These are phyloP conservation scores for Dysphania ambrosioides DNA, from an alignment of 148 eudicot genomes.

Conservation along the genomic window DNA sequence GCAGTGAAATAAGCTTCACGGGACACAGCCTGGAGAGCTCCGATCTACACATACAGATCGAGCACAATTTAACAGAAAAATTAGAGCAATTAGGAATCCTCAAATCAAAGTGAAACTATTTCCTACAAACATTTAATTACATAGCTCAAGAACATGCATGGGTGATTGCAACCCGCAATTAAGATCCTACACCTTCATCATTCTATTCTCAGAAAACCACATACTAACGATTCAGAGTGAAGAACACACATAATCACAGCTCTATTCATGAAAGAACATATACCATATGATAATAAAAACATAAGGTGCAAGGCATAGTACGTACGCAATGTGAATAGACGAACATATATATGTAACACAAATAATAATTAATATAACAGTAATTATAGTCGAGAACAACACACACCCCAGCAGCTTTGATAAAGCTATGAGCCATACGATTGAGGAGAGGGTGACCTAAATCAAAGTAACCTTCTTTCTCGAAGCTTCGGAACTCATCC, in stretches of 20 bases:
- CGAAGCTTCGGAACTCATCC: conserved; percentile 55
- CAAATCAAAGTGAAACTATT: too few relatives aligned
- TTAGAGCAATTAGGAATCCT: too few relatives aligned
- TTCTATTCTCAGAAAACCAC: neutral
- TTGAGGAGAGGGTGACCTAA: conserved; percentile 91
- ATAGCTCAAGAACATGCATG: neutral
- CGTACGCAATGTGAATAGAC: neutral
- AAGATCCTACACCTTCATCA: neutral
- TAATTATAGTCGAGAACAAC: neutral
- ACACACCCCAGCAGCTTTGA: conserved; percentile 80
- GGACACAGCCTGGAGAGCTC: conserved; percentile 85
- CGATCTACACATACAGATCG: conserved; percentile 59
- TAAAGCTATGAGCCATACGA: conserved; percentile 68
- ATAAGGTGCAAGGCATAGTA: too few relatives aligned
- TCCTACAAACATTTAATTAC: neutral
- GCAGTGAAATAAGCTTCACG: conserved; percentile 80
- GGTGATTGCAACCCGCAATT: neutral
- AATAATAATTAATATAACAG: too few relatives aligned
- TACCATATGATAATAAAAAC: too few relatives aligned
- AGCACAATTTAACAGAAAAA: neutral
- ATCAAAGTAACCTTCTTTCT: conserved; percentile 57
- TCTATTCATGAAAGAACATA: too few relatives aligned
- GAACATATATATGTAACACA: neutral
- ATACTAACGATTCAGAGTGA: neutral
- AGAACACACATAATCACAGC: neutral